Base-by-base conservation (phyloP, 768 basidiomycete genomes). In the Chiua virens region DNA sequence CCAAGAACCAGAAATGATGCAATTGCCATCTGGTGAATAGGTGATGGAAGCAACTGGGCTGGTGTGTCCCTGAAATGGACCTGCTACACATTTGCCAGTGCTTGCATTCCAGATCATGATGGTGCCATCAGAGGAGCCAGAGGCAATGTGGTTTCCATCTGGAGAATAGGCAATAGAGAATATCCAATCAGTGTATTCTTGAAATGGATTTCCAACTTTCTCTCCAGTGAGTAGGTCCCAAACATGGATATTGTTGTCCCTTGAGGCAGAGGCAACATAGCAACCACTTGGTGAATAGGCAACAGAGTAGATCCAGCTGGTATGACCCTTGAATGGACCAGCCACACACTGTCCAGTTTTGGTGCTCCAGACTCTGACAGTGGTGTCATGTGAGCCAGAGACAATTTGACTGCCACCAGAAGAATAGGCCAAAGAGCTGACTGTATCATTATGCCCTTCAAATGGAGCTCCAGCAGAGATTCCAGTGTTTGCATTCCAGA, bases 241-340 rank as follows among this genome's bases (percentile, higher is more conserved):
- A 3, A 68, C 15, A 8, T 42, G 55, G 10, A 68, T 52, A 4
- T 59, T 61, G 0, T 5, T 0, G 7, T 65, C 63, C 1, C 14
- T 3, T 40, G 59, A 47, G 9, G 53, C 57, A 47, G 65, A 64
- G 10, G n/a, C 52, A 52, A 64, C 8, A 14, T 58, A 32, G 6
- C 28, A 46, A 1, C 58, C 44, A 10, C 65, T 55, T 25, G 70
- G 67, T 30, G 71, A 47, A 67, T 45, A 54, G 49, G 57, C 52
- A 49, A 60, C 47, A 54, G 46, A 43, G 11, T 32, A 8, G 8
- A 60, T 9, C 3, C 1, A 2, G 1, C 0, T 0, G 4, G 10
- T 30, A 4, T 61, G 58, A 1, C 55, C 60, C 4, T 28, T 13
- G 4, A 58, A 3, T 34, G 58, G 59, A 23, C 32, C 52, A 28